Conservation (phyloP, 1,284 basidiomycete species). For the Salmacisia buchloeana region DNA sequence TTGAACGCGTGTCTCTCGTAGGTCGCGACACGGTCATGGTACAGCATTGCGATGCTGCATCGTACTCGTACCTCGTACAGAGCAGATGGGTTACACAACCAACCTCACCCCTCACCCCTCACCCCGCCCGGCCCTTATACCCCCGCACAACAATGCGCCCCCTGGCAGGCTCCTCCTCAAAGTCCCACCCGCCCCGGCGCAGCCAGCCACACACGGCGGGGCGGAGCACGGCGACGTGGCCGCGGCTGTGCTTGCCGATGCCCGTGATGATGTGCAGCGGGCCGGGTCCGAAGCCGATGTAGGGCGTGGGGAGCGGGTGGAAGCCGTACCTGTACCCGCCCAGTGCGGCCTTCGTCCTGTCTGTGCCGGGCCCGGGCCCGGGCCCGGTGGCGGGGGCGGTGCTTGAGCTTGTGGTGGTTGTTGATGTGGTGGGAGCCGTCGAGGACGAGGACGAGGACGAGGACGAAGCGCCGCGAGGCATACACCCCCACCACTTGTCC, state of each 20-base stretch:
- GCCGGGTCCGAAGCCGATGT: conserved; percentile 8
- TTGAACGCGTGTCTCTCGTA: too few relatives aligned
- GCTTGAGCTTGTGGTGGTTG: not conserved
- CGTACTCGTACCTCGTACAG: too few relatives aligned
- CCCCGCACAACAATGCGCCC: conserved; percentile 28
- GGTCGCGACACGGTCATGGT: too few relatives aligned
- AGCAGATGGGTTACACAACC: too few relatives aligned
- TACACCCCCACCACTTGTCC: conserved; percentile 37
- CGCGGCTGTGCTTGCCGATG: conserved; percentile 48
- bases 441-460: not conserved
- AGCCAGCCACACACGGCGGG: conserved; percentile 48
- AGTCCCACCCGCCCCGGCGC: conserved; percentile 46
- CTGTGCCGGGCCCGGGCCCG: not conserved
- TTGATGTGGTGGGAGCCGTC: not conserved
- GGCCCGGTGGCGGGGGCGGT: not conserved
- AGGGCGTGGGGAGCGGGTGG: not conserved
- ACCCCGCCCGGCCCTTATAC: conserved; percentile 9
- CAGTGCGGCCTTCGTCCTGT: not conserved
- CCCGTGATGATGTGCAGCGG: conserved; percentile 51
- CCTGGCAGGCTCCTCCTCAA: conserved; percentile 25
- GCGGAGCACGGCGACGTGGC: conserved; percentile 44
- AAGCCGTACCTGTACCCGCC: too few relatives aligned
- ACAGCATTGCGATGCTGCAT: too few relatives aligned
- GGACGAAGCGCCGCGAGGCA: conserved; percentile 12
- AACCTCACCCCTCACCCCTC: too few relatives aligned